Percentiles rank a stretch among this genome's conserved stretches.
Conservation (phyloP, 2,329 filamentous ascomycete species). For the Colletotrichum salicis region DNA sequence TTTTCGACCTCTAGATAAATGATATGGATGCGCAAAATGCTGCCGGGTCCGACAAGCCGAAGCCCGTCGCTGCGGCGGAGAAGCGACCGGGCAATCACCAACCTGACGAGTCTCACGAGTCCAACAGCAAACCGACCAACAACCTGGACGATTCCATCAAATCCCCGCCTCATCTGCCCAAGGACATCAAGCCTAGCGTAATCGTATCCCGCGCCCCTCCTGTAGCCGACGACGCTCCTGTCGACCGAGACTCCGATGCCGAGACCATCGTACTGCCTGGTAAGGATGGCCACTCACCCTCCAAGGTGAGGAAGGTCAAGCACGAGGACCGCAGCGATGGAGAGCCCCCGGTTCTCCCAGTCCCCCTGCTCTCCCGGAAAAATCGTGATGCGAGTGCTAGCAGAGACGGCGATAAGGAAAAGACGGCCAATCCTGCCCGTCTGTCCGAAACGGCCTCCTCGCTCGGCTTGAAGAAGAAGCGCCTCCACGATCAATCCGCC, state of each 20-base stretch:
- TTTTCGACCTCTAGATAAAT: constrained; percentile 65
- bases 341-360: constrained; percentile 53
- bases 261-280: constrained; percentile 77
- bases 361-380: constrained; percentile 44
- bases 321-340: constrained; percentile 72
- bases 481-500: constrained; percentile 50
- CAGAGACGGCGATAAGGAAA: constrained; percentile 49
- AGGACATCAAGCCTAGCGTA: constrained; percentile 37
- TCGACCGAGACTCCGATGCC: constrained; percentile 75
- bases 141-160: constrained; percentile 31
- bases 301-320: constrained; percentile 72
- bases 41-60: constrained; percentile 70
- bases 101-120: constrained; percentile 39
- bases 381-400: constrained; percentile 46
- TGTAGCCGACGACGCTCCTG: constrained; percentile 53
- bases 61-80: constrained; percentile 65
- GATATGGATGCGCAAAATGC: constrained; percentile 77
- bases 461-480: constrained; percentile 60
- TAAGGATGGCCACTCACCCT: constrained; percentile 72
- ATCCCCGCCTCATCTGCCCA: constrained; percentile 15
- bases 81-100: constrained; percentile 47
- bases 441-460: constrained; percentile 41
- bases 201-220: constrained; percentile 42
- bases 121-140: constrained; percentile 26
- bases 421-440: constrained; percentile 44